Conservation (phyloP, 257 asterid species). For the Plantago major region DNA sequence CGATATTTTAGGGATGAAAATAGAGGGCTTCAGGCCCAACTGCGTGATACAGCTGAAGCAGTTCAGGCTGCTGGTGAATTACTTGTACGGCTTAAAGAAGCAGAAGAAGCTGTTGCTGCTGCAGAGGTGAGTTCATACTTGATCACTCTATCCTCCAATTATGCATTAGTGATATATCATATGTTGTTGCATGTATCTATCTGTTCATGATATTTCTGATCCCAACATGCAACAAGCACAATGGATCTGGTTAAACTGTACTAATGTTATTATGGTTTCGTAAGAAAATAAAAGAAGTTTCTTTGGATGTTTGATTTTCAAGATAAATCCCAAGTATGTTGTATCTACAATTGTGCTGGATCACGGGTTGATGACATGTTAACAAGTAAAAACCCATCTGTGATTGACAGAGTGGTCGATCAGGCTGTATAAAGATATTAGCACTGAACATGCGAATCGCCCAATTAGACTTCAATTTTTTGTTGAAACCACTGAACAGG, state of each 20-base stretch:
- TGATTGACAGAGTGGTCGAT: too few relatives aligned
- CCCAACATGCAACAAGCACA: background rate
- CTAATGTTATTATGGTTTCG: too few relatives aligned
- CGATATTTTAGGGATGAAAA: slow-evolving; percentile 75
- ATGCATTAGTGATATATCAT: background rate
- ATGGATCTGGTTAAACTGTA: background rate
- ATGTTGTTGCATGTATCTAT: background rate
- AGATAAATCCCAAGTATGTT: too few relatives aligned
- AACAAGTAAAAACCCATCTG: too few relatives aligned
- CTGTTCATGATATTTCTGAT: slow-evolving; percentile 11
- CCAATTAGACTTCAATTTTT: too few relatives aligned
- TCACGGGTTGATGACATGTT: too few relatives aligned
- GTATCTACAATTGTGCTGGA: too few relatives aligned
- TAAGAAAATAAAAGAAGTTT: too few relatives aligned
- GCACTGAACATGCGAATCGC: too few relatives aligned
- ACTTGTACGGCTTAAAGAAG: slow-evolving; percentile 89
- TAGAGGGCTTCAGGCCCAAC: slow-evolving; percentile 87
- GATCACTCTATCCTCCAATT: background rate
- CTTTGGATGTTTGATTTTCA: too few relatives aligned
- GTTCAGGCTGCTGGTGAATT: slow-evolving; percentile 98
- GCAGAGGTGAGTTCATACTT: slow-evolving; percentile 65
- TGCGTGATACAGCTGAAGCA: slow-evolving; percentile 98
- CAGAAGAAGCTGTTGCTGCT: slow-evolving; percentile 74
- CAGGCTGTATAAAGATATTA: too few relatives aligned
- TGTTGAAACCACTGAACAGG: too few relatives aligned